Base-by-base conservation (phyloP, 2,329 filamentous ascomycete species). In the Aspergillus texensis region DNA sequence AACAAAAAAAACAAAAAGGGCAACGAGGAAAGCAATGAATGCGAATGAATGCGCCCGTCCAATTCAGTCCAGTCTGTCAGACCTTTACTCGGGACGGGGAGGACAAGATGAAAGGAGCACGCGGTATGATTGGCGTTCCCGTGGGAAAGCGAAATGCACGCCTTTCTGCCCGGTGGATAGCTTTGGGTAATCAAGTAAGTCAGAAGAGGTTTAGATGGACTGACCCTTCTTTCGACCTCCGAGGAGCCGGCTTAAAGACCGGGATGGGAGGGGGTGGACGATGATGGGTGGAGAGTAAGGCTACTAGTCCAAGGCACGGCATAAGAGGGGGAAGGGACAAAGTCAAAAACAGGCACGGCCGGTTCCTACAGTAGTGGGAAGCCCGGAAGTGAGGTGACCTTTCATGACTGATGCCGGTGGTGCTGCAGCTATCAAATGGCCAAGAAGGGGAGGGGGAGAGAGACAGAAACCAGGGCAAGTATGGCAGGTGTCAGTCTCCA, bases 111-210 rank as follows among this genome's bases (percentile, higher is more conserved):
- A 58, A 62, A 64, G 61, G 55, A 68, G 50, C 58, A 58, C 56
- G 59, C 59, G 58, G 64, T 60, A 43, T 63, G 64, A 66, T 64
- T 64, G 64, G 62, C 57, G 57, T 64, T 64, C 53, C 64, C 64
- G 60, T 60, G 43, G 62, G 54, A 60, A 62, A 58, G 57, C 62
- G 57, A 62, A 57, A 66, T 66, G 64, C 58, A 65, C 55, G 48
- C 21, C 39, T 36, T 24, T 54, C 39, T 48, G 21, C 32, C 52
- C 52, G 34, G 52, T 41, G 41, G 48, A 56, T 56, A 50, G 28
- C 16, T 57, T 60, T 58, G 58, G 57, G 53, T 50, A 56, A 41
- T 48, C 43, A 26, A 16, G 12, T 26, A 50, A 52, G 50, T 30
- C 45, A 58, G 60, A 62, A 54, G 63, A 52, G 60, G 60, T 61